Conservation (phyloP, 2,329 filamentous ascomycete species). For the Karstenula rhodostoma region DNA sequence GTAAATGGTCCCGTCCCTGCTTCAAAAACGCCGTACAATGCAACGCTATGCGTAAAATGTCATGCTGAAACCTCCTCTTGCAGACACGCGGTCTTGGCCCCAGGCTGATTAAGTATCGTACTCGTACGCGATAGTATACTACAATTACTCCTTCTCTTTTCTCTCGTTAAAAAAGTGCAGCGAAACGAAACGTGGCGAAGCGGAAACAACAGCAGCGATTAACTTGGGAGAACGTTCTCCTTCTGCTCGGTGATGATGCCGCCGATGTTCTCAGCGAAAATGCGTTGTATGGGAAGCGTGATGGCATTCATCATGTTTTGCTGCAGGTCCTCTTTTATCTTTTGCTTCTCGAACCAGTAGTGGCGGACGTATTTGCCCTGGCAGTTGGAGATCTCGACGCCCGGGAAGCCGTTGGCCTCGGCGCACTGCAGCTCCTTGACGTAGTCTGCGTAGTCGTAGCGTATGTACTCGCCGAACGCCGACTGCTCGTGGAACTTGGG, state of each 20-base stretch:
- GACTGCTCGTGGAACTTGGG: constrained; percentile 51
- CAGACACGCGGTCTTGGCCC: neutral
- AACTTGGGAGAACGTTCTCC: constrained; percentile 38
- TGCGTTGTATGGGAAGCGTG: constrained; percentile 44
- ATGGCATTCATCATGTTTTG: constrained; percentile 50
- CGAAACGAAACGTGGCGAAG: neutral
- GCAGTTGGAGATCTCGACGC: constrained; percentile 45
- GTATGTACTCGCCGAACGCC: constrained; percentile 51
- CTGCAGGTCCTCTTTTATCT: constrained; percentile 44
- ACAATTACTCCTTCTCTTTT: constrained; percentile 2
- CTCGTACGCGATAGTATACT: constrained; percentile 11
- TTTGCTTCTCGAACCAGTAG: constrained; percentile 49
- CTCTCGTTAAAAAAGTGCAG: neutral
- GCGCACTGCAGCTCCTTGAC: constrained; percentile 50
- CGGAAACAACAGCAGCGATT: neutral
- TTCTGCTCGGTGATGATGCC: constrained; percentile 38
- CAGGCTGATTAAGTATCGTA: constrained; percentile 10
- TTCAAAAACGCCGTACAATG: constrained; percentile 5
- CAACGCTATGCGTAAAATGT: constrained; percentile 12
- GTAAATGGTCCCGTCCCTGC: neutral
- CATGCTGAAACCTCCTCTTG: neutral
- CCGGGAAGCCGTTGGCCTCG: constrained; percentile 50
- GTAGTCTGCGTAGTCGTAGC: constrained; percentile 50
- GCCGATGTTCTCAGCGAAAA: constrained; percentile 41
- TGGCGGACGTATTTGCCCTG: constrained; percentile 48